A percentile compares a stretch with the other conserved stretches of the same genome.
phyloP scores from a whole-genome alignment of 2,329 filamentous ascomycete genomes.

The Pseudocercospora eumusae region DNA sequence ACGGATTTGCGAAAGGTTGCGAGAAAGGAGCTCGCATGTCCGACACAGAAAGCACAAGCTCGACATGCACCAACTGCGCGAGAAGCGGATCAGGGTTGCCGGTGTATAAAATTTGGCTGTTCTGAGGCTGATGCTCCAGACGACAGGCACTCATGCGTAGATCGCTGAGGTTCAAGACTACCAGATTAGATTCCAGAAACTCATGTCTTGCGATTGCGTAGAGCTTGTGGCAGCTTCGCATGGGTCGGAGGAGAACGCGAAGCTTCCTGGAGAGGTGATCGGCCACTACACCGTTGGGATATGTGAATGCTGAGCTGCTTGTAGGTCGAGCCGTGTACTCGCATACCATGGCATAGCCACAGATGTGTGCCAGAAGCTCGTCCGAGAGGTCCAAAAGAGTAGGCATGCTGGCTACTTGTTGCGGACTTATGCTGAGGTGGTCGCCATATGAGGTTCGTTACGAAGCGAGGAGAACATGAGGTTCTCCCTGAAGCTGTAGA shows the following conservation, averaged over 20 bases:
- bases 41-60: conserved; percentile 12
- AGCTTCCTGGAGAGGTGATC: conserved; percentile 16
- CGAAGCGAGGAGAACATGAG: not conserved
- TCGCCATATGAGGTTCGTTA: not conserved
- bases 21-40: conserved; percentile 21
- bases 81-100: conserved; percentile 18
- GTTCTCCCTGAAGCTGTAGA: not conserved
- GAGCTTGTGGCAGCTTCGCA: conserved; percentile 11
- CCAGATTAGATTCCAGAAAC: conserved; percentile 18
- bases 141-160: conserved; percentile 17
- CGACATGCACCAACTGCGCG: conserved; percentile 7
- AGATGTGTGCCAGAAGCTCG: conserved; percentile 17
- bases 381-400: conserved; percentile 12
- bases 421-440: not conserved
- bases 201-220: conserved; percentile 12
- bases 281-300: conserved; percentile 5
- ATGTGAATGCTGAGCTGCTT: not conserved
- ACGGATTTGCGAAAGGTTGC: conserved; percentile 14
- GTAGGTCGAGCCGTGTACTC: not conserved
- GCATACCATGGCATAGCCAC: conserved; percentile 12
- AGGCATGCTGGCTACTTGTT: not conserved
- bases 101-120: conserved; percentile 14
- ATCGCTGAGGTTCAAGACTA: conserved; percentile 16
- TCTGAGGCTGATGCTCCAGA: conserved; percentile 10
- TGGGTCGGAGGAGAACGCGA: conserved; percentile 9